These are phyloP conservation scores for Larix kaempferi DNA, from an alignment of 75 land plant species.

Conservation along the genomic window DNA sequence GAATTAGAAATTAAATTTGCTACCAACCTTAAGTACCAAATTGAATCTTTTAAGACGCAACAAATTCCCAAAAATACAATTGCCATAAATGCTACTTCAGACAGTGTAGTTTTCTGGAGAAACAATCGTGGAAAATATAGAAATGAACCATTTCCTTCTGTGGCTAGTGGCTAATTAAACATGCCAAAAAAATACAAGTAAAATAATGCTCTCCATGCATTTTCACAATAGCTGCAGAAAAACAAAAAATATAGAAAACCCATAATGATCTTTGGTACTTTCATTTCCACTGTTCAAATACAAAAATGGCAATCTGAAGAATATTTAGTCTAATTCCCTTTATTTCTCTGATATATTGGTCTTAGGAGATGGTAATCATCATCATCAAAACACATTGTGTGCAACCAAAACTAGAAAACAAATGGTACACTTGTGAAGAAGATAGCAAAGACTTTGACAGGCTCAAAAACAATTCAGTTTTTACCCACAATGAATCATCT, in stretches of 20 bases:
- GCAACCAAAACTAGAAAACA: background rate
- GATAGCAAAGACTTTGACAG: no score
- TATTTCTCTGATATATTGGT: background rate
- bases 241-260: no score
- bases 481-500: background rate
- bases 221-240: no score
- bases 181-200: no score
- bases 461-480: background rate
- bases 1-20: background rate
- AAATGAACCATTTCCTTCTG: no score
- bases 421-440: background rate
- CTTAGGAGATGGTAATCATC: background rate
- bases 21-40: background rate
- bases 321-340: no score
- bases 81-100: background rate
- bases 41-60: background rate
- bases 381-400: background rate
- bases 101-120: background rate
- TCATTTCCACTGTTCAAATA: no score
- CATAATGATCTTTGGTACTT: no score
- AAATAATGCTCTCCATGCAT: no score
- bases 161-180: no score
- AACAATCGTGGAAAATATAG: no score
- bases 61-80: background rate
- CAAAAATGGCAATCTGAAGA: no score